These are phyloP conservation scores for Sanghuangporus weigelae DNA, from an alignment of 1,284 basidiomycete genomes.

Conservation along the genomic window DNA sequence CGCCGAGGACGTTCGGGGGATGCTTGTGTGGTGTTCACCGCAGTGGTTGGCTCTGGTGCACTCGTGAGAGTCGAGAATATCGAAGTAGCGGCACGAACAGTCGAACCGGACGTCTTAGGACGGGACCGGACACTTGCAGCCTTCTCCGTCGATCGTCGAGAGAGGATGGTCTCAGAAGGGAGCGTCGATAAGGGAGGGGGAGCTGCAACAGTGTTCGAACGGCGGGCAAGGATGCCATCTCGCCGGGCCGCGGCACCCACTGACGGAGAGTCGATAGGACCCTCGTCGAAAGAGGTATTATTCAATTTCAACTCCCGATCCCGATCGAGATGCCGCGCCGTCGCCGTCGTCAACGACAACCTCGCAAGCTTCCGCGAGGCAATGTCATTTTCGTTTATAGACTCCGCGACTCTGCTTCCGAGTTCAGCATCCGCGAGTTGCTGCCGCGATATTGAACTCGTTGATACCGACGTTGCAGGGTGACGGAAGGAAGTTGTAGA, in stretches of 20 bases:
- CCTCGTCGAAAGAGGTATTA: background rate
- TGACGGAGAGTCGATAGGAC: slow-evolving; percentile 7
- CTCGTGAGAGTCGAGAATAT: slow-evolving; percentile 37
- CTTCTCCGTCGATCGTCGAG: slow-evolving; percentile 26
- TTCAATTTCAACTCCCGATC: background rate
- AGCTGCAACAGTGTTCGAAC: slow-evolving; percentile 35
- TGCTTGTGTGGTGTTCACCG: slow-evolving; percentile 51
- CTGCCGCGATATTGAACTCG: background rate
- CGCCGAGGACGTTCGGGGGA: slow-evolving; percentile 31
- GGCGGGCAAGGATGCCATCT: slow-evolving; percentile 3
- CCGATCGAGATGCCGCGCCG: slow-evolving; percentile 1
- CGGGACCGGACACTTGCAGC: slow-evolving; percentile 32
- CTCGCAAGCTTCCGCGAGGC: slow-evolving; percentile 2
- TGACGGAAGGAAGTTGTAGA: slow-evolving; percentile 9
- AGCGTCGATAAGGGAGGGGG: slow-evolving; percentile 55
- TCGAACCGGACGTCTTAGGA: slow-evolving; percentile 46
- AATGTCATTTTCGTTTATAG: background rate
- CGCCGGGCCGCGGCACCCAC: slow-evolving; percentile 4
- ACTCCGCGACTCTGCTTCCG: background rate
- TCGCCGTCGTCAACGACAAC: background rate
- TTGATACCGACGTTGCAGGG: background rate
- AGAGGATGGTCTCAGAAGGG: slow-evolving; percentile 49
- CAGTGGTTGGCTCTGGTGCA: slow-evolving; percentile 59
- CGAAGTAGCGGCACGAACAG: slow-evolving; percentile 40
- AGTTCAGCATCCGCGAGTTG: slow-evolving; percentile 2